Percentiles rank a stretch among this genome's conserved stretches.
Evolutionary conservation across 1,284 basidiomycete genomes (phyloP).

Genomic region (Melampsora larici-populina): DNA sequence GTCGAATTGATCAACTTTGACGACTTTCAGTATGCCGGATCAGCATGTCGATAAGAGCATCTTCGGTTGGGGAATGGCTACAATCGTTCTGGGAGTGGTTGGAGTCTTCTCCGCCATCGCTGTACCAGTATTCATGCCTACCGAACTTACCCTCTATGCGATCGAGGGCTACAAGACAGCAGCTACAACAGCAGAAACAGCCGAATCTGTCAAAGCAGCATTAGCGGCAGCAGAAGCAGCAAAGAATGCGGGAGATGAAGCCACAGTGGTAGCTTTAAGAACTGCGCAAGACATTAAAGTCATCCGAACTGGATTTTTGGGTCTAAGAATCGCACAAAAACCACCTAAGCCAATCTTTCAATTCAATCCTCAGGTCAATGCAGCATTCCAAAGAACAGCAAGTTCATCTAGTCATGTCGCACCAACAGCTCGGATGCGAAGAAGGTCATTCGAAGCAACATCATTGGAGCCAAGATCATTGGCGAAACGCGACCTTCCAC

Average conservation of each 20-base stretch:
- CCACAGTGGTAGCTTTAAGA: not conserved
- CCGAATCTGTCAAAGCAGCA: not conserved
- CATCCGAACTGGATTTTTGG: not conserved
- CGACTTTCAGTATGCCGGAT: not conserved
- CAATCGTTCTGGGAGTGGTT: conserved; percentile 28
- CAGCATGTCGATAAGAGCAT: conserved; percentile 13
- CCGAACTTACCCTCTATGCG: conserved; percentile 20
- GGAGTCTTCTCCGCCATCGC: conserved; percentile 15
- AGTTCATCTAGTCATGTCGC: not conserved
- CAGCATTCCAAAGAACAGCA: not conserved
- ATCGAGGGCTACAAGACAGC: conserved; percentile 9
- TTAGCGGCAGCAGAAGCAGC: not conserved
- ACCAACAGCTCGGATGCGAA: not conserved
- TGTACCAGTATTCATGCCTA: conserved; percentile 19
- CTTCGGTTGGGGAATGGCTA: conserved; percentile 35
- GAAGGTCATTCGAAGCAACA: too few species aligned
- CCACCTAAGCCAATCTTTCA: too few species aligned
- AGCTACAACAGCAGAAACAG: conserved; percentile 13
- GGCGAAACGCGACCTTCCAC: too few species aligned
- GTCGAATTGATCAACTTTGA: too few species aligned
- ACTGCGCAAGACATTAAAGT: too few species aligned
- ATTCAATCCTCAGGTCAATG: too few species aligned
- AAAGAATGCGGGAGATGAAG: not conserved
- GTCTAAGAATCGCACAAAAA: not conserved
- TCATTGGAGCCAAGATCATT: too few species aligned